Base-by-base conservation (phyloP, 1,139 yeast genomes). In the Martiniozyma asiatica region DNA sequence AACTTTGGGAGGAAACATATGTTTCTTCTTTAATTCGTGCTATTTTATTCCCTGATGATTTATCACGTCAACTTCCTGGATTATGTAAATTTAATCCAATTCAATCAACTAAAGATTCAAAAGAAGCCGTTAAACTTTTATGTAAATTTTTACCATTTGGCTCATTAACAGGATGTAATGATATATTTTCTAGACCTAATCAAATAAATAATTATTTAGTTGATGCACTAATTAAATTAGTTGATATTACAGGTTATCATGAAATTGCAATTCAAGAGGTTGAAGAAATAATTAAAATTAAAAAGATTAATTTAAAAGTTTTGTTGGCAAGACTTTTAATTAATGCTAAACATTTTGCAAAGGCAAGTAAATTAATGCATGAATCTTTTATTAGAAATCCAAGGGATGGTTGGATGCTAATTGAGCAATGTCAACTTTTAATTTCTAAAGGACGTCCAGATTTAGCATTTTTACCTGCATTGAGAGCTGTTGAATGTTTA, bases 1-100 rank as follows among this genome's bases (percentile, higher is more conserved):
- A 55, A 11, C 36, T 68, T 21, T 87, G 97, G 97, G 62, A 63
- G 20, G 96, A 89, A 50, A 70, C 93, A 0, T 81, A 73, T 51
- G 74, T 84, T 30, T 73, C 84, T 38, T 68, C 80, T 3, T 62
- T 85, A 43, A 68, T 84, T 26, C 63, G 98, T 44, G 62, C 84
- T 14, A 51, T 87, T 17, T 56, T 84, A 27, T 80, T 73, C 39
- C 65, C 76, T 23, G 85, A 77, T 41, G 81, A 67, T 31, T 63
- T 66, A 13, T 73, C 69, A 30, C 69, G 80, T 59, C 79, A 45
- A 61, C 59, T 42, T 39, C 85, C 85, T 0, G 65, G 66, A 0
- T 48, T 65, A 46, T 54, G 63, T 25, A 67, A 64, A 36, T 56
- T 53, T 28, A 58, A 64, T 11, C 53, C 62, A 12, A 61, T 65